Evolutionary conservation across 768 basidiomycete species (phyloP).

Genomic region (Paxillus involutus): DNA sequence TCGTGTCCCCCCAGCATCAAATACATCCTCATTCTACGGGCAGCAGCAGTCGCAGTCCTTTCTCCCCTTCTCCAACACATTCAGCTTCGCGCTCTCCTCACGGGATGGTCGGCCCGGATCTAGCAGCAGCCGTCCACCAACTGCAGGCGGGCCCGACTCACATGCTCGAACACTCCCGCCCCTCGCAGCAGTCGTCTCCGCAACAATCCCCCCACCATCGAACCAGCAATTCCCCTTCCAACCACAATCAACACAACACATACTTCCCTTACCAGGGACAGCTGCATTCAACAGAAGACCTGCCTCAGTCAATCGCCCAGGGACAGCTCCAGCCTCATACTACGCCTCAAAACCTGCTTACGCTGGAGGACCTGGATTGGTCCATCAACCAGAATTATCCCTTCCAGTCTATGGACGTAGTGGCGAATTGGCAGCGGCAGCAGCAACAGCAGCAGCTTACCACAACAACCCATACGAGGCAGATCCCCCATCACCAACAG

Average conservation of each 20-base stretch:
- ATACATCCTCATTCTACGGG: slow-evolving; percentile 38
- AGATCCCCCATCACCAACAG: slow-evolving; percentile 30
- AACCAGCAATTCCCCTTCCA: slow-evolving; percentile 38
- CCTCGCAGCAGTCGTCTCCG: slow-evolving; percentile 76
- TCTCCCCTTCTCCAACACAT: slow-evolving; percentile 54
- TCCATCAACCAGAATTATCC: slow-evolving; percentile 45
- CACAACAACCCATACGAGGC: slow-evolving; percentile 28
- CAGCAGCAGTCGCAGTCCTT: slow-evolving; percentile 64
- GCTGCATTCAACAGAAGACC: slow-evolving; percentile 53
- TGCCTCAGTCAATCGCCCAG: slow-evolving; percentile 61
- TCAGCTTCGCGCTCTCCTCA: slow-evolving; percentile 45
- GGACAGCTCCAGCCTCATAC: slow-evolving; percentile 70
- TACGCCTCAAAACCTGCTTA: slow-evolving; percentile 48
- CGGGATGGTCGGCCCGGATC: slow-evolving; percentile 46
- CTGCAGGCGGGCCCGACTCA: slow-evolving; percentile 47
- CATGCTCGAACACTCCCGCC: slow-evolving; percentile 63
- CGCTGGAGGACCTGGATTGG: slow-evolving; percentile 54
- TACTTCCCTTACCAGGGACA: slow-evolving; percentile 60
- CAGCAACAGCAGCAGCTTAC: slow-evolving; percentile 30
- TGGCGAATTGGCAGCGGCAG: slow-evolving; percentile 38
- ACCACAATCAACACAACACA: slow-evolving; percentile 44
- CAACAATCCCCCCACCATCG: slow-evolving; percentile 54
- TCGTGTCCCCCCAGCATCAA: slow-evolving; percentile 57
- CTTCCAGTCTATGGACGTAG: slow-evolving; percentile 39
- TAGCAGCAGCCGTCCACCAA: slow-evolving; percentile 50